Conservation (phyloP, 2,329 filamentous ascomycete genomes). For the Aspergillus ochraceus region DNA sequence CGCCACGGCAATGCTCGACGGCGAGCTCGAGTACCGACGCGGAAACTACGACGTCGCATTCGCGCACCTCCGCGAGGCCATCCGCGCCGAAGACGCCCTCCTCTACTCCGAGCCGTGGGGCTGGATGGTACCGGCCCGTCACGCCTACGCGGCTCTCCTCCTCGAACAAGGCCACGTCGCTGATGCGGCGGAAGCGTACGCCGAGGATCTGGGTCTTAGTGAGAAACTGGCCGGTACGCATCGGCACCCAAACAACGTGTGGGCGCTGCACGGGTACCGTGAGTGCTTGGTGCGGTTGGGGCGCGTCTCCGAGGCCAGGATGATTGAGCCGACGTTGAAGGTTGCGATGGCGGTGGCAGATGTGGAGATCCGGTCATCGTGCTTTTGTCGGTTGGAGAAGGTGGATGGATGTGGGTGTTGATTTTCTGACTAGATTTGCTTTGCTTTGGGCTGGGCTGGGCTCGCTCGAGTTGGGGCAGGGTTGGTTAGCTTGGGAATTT, state of each 20-base stretch:
- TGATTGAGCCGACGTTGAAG: conserved; percentile 49
- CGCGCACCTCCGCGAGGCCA: conserved; percentile 54
- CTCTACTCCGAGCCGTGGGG: conserved; percentile 72
- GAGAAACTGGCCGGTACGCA: background rate
- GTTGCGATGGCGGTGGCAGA: conserved; percentile 57
- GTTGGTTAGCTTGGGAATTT: too few species aligned
- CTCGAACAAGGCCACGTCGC: conserved; percentile 61
- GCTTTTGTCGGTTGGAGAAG: conserved; percentile 49
- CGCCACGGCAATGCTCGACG: conserved; percentile 63
- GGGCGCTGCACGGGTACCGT: conserved; percentile 69
- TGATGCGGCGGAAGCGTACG: conserved; percentile 57
- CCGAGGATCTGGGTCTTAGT: conserved; percentile 50
- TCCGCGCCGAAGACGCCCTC: conserved; percentile 61
- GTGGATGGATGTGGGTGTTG: background rate
- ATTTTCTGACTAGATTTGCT: background rate
- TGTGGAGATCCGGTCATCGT: conserved; percentile 57
- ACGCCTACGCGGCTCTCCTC: conserved; percentile 67
- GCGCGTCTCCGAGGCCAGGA: conserved; percentile 44
- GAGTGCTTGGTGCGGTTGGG: conserved; percentile 63
- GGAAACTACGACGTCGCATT: conserved; percentile 60
- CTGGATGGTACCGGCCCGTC: conserved; percentile 72
- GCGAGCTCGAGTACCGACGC: conserved; percentile 68
- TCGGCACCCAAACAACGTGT: conserved; percentile 69
- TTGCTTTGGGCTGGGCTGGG: background rate
- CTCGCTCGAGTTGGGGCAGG: too few species aligned